These are phyloP conservation scores for Musa itinerans DNA, from an alignment of 176 grass and related monocot genomes.

Conservation along the genomic window DNA sequence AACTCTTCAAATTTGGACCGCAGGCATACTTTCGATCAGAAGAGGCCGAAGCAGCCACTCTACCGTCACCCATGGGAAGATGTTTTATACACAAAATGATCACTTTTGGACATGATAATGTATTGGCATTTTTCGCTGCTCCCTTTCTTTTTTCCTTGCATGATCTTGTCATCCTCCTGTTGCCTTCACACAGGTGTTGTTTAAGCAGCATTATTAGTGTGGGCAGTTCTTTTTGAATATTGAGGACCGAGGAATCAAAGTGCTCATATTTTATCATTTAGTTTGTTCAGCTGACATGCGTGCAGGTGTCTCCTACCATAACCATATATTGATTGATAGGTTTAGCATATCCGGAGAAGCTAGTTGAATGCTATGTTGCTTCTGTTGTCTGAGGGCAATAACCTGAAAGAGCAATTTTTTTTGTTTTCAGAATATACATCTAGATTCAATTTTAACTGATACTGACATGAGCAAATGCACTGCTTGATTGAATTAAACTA, in stretches of 20 bases:
- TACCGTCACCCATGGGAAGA: slow-evolving; percentile 99
- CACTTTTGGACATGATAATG: background rate
- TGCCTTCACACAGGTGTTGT: background rate
- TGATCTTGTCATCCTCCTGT: no score
- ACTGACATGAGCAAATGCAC: no score
- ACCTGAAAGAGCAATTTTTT: no score
- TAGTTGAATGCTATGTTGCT: no score
- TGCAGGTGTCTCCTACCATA: no score
- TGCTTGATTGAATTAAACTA: no score
- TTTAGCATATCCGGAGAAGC: no score
- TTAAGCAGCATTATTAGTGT: background rate
- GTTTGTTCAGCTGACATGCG: background rate
- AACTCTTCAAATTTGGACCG: background rate
- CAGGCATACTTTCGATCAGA: slow-evolving; percentile 94
- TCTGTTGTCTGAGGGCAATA: no score
- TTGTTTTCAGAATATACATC: no score
- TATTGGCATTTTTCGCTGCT: background rate
- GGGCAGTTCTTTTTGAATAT: background rate
- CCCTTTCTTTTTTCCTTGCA: background rate
- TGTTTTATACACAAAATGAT: slow-evolving; percentile 98
- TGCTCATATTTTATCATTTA: no score
- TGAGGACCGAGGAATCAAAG: background rate
- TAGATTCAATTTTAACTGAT: no score
- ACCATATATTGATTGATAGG: no score
- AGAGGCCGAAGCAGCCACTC: slow-evolving; percentile 89